phyloP scores from a whole-genome alignment of 345 rosid species.

The Heritiera littoralis region DNA sequence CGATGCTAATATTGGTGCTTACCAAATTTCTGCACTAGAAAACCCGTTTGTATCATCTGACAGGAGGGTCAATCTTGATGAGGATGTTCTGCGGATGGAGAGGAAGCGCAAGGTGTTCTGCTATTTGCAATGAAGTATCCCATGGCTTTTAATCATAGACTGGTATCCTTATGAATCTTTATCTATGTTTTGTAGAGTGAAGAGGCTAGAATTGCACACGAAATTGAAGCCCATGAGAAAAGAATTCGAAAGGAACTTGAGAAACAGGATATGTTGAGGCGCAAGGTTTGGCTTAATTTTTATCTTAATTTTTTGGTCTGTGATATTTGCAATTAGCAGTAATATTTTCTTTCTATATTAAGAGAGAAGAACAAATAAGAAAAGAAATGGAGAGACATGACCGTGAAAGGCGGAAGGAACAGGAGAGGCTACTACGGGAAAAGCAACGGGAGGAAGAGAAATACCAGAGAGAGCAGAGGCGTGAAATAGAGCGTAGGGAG shows the following conservation, averaged over 20 bases:
- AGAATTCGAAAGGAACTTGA: slow-evolving; percentile 85
- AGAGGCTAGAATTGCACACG: slow-evolving; percentile 82
- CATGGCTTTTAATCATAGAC: neutral
- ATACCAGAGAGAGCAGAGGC: slow-evolving; percentile 72
- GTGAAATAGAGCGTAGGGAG: slow-evolving; percentile 86
- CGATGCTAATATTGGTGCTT: slow-evolving; percentile 44
- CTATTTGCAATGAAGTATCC: neutral
- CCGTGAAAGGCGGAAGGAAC: slow-evolving; percentile 92
- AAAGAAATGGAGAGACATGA: slow-evolving; percentile 89
- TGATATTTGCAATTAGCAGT: slow-evolving; percentile 12
- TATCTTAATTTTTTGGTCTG: neutral
- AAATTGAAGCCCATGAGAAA: slow-evolving; percentile 87
- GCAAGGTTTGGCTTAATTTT: slow-evolving; percentile 56
- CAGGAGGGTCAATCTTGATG: slow-evolving; percentile 48
- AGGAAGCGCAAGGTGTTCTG: slow-evolving; percentile 69
- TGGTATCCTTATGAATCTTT: slow-evolving; percentile 8
- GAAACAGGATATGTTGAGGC: slow-evolving; percentile 74
- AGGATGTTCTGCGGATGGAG: slow-evolving; percentile 56
- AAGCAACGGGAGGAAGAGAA: slow-evolving; percentile 94
- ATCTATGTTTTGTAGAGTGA: slow-evolving; percentile 53
- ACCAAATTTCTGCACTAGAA: slow-evolving; percentile 43
- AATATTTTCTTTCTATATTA: slow-evolving; percentile 26
- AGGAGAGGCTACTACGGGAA: slow-evolving; percentile 85
- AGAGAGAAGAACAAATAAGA: slow-evolving; percentile 82
- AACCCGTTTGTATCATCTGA: slow-evolving; percentile 51